Evolutionary conservation across 441 rosid species (phyloP), one percentile per base, ranked within the genome.

Genomic region (Populus trichocarpa): DNA sequence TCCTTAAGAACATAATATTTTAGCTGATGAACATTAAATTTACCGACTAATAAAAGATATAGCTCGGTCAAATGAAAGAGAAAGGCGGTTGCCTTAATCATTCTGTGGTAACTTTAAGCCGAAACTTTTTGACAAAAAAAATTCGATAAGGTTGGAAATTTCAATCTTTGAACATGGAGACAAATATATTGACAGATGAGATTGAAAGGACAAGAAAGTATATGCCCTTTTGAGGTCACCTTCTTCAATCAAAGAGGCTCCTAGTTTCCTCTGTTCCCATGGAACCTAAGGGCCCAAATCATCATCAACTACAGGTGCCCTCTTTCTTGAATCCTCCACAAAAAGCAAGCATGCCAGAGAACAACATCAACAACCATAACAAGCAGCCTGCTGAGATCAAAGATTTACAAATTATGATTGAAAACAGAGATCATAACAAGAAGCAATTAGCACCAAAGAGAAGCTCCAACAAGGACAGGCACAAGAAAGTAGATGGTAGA

Each of bases 401-500:
- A 81, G 93, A 90, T 77, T 88, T 90, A 53, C 95, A 88, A 90
- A 91, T 86, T 85, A 85, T 81, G 77, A 82, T 86, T 36, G 86
- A 88, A 50, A 90, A 87, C 73, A 93, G 90, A 83, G 82, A 81
- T 67, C 89, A 93, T 23, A 85, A 38, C 75, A 85, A 78, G 78
- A 87, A 91, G 85, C 92, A 84, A 53, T 74, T 92, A 50, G 95
- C 89, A 5, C 96, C 98, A 2, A 93, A 90, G 82, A 86, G 99
- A 81, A 90, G 86, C 83, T 93, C 99, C 4, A 95, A 93, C 86
- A 95, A 93, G 76, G 99, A 95, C 83, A 86, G 98, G 75, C 98
- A 95, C 83, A 95, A 90, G 73, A 95, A 95, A 83, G 99, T 95
- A 32, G 99, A 95, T 83, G 99, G 99, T 4, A 83, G 98, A 73